Evolutionary conservation across 352 stramenopile genomes (phyloP).

Genomic region (Globisporangium acanthophoron): DNA sequence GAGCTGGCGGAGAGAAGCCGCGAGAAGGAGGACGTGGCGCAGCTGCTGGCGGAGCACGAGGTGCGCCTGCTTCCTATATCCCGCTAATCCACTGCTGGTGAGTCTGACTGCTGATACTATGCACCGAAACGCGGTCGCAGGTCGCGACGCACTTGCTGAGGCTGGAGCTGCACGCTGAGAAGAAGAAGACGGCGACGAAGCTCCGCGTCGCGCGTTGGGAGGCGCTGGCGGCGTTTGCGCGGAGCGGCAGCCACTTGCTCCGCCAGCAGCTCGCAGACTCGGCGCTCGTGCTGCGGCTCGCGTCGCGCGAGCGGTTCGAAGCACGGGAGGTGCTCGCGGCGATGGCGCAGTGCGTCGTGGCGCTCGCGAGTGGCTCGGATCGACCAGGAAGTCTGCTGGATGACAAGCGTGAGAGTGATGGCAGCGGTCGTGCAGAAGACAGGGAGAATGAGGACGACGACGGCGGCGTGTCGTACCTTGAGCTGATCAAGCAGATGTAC

Average conservation of each 20-base stretch:
- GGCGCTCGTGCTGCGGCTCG: not conserved
- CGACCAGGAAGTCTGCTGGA: not conserved
- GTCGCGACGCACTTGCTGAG: not conserved
- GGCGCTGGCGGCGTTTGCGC: constrained; percentile 10
- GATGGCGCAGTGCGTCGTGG: constrained; percentile 33
- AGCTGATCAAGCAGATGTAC: constrained; percentile 74
- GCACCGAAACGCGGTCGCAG: not conserved
- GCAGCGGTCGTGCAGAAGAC: not conserved
- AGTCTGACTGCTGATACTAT: not conserved
- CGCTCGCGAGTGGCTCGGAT: constrained; percentile 9
- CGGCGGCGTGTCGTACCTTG: constrained; percentile 17
- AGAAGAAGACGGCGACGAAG: constrained; percentile 18
- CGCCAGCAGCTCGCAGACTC: not conserved
- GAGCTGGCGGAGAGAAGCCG: constrained; percentile 7
- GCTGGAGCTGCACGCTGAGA: constrained; percentile 4
- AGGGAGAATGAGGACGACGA: not conserved
- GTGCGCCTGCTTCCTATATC: not conserved
- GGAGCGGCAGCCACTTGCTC: not conserved
- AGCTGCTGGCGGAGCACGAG: constrained; percentile 4
- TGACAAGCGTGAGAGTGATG: not conserved
- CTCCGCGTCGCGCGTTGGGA: constrained; percentile 11
- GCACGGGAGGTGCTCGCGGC: constrained; percentile 26
- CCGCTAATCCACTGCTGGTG: not conserved
- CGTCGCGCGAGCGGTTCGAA: constrained; percentile 21
- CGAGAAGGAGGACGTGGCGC: not conserved